These are phyloP conservation scores for Mediolabrus comicus DNA, from an alignment of 108 stramenopile genomes.

Conservation along the genomic window DNA sequence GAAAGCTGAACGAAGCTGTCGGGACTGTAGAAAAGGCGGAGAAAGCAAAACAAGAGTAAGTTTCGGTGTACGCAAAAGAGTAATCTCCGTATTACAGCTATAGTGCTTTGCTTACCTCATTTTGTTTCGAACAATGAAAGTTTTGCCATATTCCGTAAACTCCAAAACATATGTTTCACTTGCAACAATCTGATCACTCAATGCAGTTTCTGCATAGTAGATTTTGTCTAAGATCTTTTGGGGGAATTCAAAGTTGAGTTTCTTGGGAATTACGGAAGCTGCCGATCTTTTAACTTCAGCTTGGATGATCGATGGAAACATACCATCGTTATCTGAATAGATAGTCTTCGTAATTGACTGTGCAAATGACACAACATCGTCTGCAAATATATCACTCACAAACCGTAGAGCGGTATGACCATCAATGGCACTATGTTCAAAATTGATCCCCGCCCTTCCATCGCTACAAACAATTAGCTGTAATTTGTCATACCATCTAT, in stretches of 20 bases:
- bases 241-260: conserved; percentile 69
- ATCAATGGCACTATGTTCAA: conserved; percentile 81
- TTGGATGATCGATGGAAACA: conserved; percentile 62
- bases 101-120: conserved; percentile 35
- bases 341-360: conserved; percentile 83
- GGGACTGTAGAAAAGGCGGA: conserved; percentile 33
- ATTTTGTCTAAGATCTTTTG: conserved; percentile 61
- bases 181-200: conserved; percentile 78
- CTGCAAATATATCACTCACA: conserved; percentile 85
- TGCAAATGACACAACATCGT: conserved; percentile 82
- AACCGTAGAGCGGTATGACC: conserved; percentile 87
- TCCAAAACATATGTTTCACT: conserved; percentile 75
- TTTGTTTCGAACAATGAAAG: conserved; percentile 71
- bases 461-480: conserved; percentile 59
- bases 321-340: conserved; percentile 41
- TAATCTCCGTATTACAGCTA: background rate
- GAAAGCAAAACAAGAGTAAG: background rate
- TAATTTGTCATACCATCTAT: conserved; percentile 90
- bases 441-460: conserved; percentile 64
- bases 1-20: conserved; percentile 81
- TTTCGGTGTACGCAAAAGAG: background rate
- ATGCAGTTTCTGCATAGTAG: conserved; percentile 73
- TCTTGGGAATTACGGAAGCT: conserved; percentile 63
- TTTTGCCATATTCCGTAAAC: conserved; percentile 75
- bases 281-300: conserved; percentile 65